Evolutionary conservation across 192 early-diverging fungal genomes (phyloP).

Genomic region (Podila clonocystis): DNA sequence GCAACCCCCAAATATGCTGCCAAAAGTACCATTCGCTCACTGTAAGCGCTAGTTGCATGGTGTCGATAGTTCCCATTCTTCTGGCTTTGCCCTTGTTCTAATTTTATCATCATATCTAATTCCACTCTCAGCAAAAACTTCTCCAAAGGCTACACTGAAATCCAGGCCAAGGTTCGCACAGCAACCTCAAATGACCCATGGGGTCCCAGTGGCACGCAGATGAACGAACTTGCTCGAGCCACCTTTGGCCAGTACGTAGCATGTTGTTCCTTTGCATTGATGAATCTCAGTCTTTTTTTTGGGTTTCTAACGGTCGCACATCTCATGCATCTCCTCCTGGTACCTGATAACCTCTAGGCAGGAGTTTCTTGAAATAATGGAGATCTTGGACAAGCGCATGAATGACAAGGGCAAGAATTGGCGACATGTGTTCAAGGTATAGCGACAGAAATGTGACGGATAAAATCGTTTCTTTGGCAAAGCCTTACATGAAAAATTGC

Average conservation of each 20-base stretch:
- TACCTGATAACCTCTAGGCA: slow-evolving; percentile 54
- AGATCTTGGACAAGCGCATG: slow-evolving; percentile 95
- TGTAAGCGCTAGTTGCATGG: slow-evolving; percentile 33
- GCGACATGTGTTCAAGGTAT: slow-evolving; percentile 96
- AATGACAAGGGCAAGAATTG: slow-evolving; percentile 98
- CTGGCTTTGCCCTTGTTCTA: not conserved
- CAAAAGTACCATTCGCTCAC: slow-evolving; percentile 55
- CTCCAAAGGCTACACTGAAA: slow-evolving; percentile 90
- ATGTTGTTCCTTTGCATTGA: not conserved
- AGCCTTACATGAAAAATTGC: not conserved
- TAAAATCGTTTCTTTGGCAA: not conserved
- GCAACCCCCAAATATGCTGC: slow-evolving; percentile 54
- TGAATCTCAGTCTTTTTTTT: not conserved
- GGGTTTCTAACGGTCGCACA: not conserved
- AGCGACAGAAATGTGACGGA: not conserved
- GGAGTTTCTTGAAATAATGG: slow-evolving; percentile 95
- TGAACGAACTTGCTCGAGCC: slow-evolving; percentile 88
- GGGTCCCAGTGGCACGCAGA: slow-evolving; percentile 77
- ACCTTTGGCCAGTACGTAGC: slow-evolving; percentile 87
- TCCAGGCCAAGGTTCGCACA: slow-evolving; percentile 90
- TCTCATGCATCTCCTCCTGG: not conserved
- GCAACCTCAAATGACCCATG: slow-evolving; percentile 85
- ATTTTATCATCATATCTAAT: not conserved
- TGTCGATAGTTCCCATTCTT: not conserved
- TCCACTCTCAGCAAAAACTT: slow-evolving; percentile 77